Base-by-base conservation (phyloP, 2,329 filamentous ascomycete species). In the Phymatotrichopsis omnivora region DNA sequence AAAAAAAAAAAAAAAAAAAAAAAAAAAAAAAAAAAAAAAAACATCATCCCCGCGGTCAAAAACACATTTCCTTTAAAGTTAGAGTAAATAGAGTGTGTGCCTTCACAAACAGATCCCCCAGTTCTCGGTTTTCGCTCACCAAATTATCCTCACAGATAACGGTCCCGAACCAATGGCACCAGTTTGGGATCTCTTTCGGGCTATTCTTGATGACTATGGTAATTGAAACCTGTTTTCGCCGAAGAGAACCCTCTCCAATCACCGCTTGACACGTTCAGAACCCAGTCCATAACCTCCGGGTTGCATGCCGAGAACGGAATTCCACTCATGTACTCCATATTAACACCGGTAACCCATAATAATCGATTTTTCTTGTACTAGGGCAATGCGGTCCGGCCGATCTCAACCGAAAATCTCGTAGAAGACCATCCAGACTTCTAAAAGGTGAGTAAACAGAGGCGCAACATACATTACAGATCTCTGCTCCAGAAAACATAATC, bases 211-310 rank as follows among this genome's bases (percentile, higher is more conserved):
- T 49, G 28, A 35, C 16, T 36, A 35, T 38, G 37, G 42, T 42
- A 27, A 32, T 38, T 51, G 45, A 49, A 49, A 49, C 51, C 40
- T 46, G 43, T 45, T 44, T 51, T 45, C 30, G 27, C 22, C 36
- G 42, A 39, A 49, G 45, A 42, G 42, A 41, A 49, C 36, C 42
- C 39, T 29, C 42, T 41, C 53, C 53, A 55, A 55, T 55, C 51
- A 55, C 14, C 35, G 45, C 14, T 36, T 49, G 53, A 48, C 53
- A 55, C 53, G 53, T 52, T 41, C 52, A 51, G 40, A 49, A 45
- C 45, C 40, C 47, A 37, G 7, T 4, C 19, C 11, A 16, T 14
- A 16, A 11, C 19, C 11, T 32, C 11, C 11, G 8, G 16, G 16
- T 2, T 32, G 16, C 19, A 2, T 14, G 16, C 19, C 19, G n/a